These are phyloP conservation scores for Isatis tinctoria DNA, from an alignment of 345 rosid species.

Conservation along the genomic window DNA sequence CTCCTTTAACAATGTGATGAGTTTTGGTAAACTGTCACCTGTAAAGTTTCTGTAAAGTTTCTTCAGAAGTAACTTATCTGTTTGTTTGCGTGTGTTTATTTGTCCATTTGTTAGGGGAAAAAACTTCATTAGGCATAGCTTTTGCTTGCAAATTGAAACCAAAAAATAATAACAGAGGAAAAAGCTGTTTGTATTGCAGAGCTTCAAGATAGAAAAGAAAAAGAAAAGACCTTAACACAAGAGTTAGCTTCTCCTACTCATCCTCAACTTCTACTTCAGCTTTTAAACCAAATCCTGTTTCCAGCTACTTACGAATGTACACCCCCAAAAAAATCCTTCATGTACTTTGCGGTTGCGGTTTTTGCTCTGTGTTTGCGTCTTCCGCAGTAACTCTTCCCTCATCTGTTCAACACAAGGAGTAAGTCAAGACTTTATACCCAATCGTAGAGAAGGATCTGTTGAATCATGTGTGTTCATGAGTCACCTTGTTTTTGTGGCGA, in stretches of 20 bases:
- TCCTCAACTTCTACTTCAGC: neutral
- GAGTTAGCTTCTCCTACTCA: slow-evolving; percentile 5
- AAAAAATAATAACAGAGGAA: neutral
- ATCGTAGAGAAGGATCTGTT: neutral
- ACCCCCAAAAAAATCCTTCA: neutral
- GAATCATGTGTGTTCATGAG: neutral
- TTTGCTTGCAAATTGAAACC: slow-evolving; percentile 1
- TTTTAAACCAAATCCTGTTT: neutral
- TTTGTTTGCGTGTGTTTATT: neutral
- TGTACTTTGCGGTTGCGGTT: neutral
- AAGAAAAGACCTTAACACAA: neutral
- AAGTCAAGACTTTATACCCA: neutral
- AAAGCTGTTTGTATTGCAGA: neutral
- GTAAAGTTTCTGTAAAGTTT: neutral
- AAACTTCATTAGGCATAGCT: neutral
- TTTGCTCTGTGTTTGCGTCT: neutral
- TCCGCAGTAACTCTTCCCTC: neutral
- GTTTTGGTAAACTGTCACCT: neutral
- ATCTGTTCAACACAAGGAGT: slow-evolving; percentile 10
- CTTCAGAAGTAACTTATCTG: neutral
- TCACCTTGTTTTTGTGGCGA: slow-evolving; percentile 20
- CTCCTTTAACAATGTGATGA: neutral
- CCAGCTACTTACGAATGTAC: neutral
- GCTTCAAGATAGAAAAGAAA: slow-evolving; percentile 9
- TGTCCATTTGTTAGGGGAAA: neutral